Percentiles rank a stretch among this genome's conserved stretches.
These are phyloP conservation scores for Massospora cicadina DNA, from an alignment of 371 early-diverging fungal species.

Conservation along the genomic window DNA sequence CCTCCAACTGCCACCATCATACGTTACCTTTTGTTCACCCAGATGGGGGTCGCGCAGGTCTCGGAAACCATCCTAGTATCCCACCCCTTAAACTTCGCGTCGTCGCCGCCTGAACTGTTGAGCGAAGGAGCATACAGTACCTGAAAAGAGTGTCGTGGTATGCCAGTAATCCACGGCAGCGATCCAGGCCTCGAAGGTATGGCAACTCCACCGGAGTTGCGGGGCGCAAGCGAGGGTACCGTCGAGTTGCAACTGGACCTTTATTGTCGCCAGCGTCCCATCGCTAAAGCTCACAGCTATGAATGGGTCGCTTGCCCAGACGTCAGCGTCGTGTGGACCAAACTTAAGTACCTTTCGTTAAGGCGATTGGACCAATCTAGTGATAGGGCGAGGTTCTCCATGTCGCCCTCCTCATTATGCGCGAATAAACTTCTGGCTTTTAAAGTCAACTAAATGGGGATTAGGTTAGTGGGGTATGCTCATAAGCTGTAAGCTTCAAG, in stretches of 20 bases:
- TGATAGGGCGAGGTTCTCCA: background rate
- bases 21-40: background rate
- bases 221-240: background rate
- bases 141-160: background rate
- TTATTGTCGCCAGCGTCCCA: background rate
- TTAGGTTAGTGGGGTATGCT: background rate
- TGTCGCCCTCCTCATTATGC: background rate
- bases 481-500: no score
- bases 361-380: constrained; percentile 1
- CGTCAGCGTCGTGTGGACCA: background rate
- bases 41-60: background rate
- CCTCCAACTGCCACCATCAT: background rate
- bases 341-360: background rate
- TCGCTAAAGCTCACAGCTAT: constrained; percentile 3
- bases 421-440: background rate
- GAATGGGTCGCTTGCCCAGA: background rate
- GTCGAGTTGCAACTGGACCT: background rate
- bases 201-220: background rate
- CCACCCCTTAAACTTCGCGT: constrained; percentile 8
- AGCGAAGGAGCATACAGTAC: background rate
- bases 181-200: constrained; percentile 1
- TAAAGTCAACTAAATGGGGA: background rate
- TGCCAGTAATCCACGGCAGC: background rate
- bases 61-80: constrained; percentile 4
- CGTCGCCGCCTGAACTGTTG: constrained; percentile 4